phyloP scores from a whole-genome alignment of 192 early-diverging fungal species.

The Haplosporangium gracile region DNA sequence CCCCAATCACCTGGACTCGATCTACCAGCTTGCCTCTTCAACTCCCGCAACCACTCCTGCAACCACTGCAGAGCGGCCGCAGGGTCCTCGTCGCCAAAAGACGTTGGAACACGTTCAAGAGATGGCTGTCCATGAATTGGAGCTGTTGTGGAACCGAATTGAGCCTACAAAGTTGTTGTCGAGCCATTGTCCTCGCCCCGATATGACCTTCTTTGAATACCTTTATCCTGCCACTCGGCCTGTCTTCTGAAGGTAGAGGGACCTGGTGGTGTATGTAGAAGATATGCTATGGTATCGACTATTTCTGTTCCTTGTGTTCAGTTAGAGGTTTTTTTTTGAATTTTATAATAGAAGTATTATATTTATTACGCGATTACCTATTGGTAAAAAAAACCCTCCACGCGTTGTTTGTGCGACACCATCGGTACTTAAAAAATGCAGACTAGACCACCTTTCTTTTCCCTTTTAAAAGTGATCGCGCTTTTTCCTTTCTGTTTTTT shows the following conservation, averaged over 20 bases:
- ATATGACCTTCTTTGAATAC: slow-evolving; percentile 55
- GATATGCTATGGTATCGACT: neutral
- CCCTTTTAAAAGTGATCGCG: no score
- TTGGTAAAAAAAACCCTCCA: no score
- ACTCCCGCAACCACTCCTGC: neutral
- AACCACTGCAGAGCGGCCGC: slow-evolving; percentile 1
- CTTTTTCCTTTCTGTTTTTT: no score
- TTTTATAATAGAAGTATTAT: no score
- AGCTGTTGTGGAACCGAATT: slow-evolving; percentile 39
- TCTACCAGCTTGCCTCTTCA: slow-evolving; percentile 15
- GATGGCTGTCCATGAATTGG: slow-evolving; percentile 35
- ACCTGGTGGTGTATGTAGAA: neutral
- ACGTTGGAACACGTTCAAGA: slow-evolving; percentile 52
- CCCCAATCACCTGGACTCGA: slow-evolving; percentile 43
- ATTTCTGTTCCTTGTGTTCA: no score
- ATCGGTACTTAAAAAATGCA: no score
- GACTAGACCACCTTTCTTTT: no score
- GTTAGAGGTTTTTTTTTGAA: no score
- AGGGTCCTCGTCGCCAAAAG: slow-evolving; percentile 29
- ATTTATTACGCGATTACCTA: no score
- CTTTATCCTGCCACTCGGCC: slow-evolving; percentile 40
- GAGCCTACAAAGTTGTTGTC: slow-evolving; percentile 23
- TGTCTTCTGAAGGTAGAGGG: slow-evolving; percentile 6
- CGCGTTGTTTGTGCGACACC: no score
- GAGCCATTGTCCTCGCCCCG: slow-evolving; percentile 21